Base-by-base conservation (phyloP, 2,329 filamentous ascomycete genomes). In the Hymenoscyphus linearis region DNA sequence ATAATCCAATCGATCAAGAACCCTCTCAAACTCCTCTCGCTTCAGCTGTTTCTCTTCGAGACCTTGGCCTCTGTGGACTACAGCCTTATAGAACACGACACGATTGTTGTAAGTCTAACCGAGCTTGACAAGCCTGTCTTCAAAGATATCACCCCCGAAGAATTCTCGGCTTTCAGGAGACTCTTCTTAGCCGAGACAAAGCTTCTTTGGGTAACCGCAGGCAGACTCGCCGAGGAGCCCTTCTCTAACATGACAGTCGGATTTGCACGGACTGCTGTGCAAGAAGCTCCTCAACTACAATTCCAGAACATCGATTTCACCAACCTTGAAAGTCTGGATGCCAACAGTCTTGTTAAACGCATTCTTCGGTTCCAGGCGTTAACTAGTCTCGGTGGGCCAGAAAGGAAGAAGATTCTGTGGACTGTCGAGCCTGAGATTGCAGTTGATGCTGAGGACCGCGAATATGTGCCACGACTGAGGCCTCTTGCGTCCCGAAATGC, bases 121-220 rank as follows among this genome's bases (percentile, higher is more conserved):
- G 70, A 72, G 14, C 62, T 72, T 31, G 74, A 76, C 61, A 62
- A 65, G 22, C 69, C 72, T 3, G 55, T 61, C 3, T 65, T 69
- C 31, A 55, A 64, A 18, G 52, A 62, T n/a, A 61, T 70, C 52
- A 68, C 66, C 2, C 7, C 60, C 3, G 36, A 57, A 13, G 65
- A 62, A 6, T 52, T 69, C 26, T 62, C 61, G 14, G 61, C 62
- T 12, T 58, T 60, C 60, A 69, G 64, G 53, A 60, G 35, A 58
- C 4, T 60, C 61, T 71, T 65, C 10, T 35, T 50, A 18, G 6
- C 25, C 2, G 31, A 18, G 3, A 40, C 53, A 35, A 64, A 14
- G 3, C 2, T 65, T 22, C 57, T 66, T 26, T 66, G 65, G 65
- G 26, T 64, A 9, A 62, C 57, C 9, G 25, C 35, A 16, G 61